phyloP scores from a whole-genome alignment of 805 yeast genomes.

The Jamesozyma spencerorum region DNA sequence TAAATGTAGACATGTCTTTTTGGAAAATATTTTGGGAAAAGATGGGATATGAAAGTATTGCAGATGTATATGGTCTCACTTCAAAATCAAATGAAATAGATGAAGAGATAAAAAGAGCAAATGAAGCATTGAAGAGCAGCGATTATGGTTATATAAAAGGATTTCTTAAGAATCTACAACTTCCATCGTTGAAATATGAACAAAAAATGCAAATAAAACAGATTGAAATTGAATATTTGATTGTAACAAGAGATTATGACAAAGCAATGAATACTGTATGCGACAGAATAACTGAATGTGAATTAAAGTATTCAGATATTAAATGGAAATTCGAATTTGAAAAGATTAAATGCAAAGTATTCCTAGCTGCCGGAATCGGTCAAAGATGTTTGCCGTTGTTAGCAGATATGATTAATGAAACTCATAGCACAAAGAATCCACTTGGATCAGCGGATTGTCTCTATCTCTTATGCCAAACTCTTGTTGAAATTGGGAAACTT shows the following conservation, averaged over 20 bases:
- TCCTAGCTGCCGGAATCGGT: constrained; percentile 37
- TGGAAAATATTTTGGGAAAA: constrained; percentile 13
- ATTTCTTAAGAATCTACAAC: constrained; percentile 32
- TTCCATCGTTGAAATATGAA: constrained; percentile 25
- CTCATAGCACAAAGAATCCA: constrained; percentile 39
- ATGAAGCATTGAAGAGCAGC: constrained; percentile 6
- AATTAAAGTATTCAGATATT: constrained; percentile 20
- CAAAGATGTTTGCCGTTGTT: constrained; percentile 43
- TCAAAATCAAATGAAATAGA: constrained; percentile 1
- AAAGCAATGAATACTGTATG: constrained; percentile 22
- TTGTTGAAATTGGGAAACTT: constrained; percentile 34
- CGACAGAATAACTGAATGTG: constrained; percentile 15
- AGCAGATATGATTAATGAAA: constrained; percentile 40
- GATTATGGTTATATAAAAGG: constrained; percentile 35
- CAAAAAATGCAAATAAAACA: constrained; percentile 35
- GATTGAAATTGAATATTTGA: constrained; percentile 34
- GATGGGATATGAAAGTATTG: constrained; percentile 14
- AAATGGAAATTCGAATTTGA: constrained; percentile 25
- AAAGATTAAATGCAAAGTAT: constrained; percentile 17
- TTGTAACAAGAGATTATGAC: constrained; percentile 23
- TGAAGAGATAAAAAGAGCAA: constrained; percentile 6
- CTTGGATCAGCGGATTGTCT: constrained; percentile 40
- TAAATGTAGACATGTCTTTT: constrained; percentile 2
- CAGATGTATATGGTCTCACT: constrained; percentile 11
- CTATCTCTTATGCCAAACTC: constrained; percentile 36